Evolutionary conservation across 495 filamentous ascomycete genomes (phyloP), one percentile per base, ranked within the genome.

Genomic region (Lasiosphaeriaceae sp.): DNA sequence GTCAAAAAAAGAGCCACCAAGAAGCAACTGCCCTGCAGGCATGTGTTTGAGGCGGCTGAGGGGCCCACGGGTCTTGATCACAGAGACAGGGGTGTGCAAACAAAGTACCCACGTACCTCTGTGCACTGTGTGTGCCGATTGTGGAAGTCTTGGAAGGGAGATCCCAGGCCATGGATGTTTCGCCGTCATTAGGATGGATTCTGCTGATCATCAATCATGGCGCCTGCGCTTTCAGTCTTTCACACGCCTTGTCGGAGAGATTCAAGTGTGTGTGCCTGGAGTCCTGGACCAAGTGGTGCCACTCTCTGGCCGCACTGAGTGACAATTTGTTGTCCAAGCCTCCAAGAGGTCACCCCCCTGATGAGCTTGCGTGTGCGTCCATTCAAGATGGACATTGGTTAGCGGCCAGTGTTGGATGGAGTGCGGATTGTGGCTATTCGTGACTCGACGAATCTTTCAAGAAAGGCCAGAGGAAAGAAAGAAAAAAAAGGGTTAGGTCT

Each of bases 161-260:
- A 14, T 14, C 34, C 34, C 34, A 37, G 34, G 14, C 34, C 37
- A 9, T 45, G 17, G 35, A 54, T 19, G 39, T 54, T 54, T 54
- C 51, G 51, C 37, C 51, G 37, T 54, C 37, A 31, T 45, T 37
- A 26, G 41, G 24, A 34, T 47, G 26, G 26, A 31, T 31, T 31
- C 26, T 22, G 52, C 39, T 34, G 52, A 54, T 54, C 52, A 17
- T 46, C 41, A 47, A 54, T 47, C 14, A 47, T 35, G 7, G 41
- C 41, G 43, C 41, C 52, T 47, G 43, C n/a, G n/a, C n/a, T n/a
- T n/a, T n/a, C n/a, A n/a, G n/a, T n/a, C n/a, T n/a, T n/a, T n/a
- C n/a, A n/a, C n/a, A n/a, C n/a, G n/a, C n/a, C n/a, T 21, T 21
- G 41, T 47, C 41, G 35, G 22, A 39, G 35, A 29, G 14, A 8